These are phyloP conservation scores for Suillus americanus DNA, from an alignment of 768 basidiomycete species.

Conservation along the genomic window DNA sequence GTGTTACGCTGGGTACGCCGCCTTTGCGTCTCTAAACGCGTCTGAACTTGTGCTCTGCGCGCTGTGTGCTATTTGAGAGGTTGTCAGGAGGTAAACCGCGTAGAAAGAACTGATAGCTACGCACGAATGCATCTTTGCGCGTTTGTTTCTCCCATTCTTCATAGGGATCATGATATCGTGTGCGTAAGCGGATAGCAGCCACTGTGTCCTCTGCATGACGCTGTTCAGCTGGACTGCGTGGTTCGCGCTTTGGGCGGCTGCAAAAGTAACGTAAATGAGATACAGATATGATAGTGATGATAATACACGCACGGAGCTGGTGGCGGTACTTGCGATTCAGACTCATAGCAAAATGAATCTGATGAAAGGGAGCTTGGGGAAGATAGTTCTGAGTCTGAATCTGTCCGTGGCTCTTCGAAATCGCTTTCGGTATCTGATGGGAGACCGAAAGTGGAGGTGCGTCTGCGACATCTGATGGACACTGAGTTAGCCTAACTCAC, in stretches of 20 bases:
- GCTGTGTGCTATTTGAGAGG: constrained; percentile 35
- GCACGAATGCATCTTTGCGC: constrained; percentile 45
- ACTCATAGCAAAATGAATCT: constrained; percentile 42
- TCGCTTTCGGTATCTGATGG: constrained; percentile 47
- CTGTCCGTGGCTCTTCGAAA: constrained; percentile 33
- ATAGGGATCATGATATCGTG: constrained; percentile 44
- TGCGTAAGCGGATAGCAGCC: constrained; percentile 44
- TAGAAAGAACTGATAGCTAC: constrained; percentile 13
- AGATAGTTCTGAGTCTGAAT: constrained; percentile 32
- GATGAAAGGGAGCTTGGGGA: constrained; percentile 30
- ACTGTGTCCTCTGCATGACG: constrained; percentile 44
- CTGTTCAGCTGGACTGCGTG: constrained; percentile 31
- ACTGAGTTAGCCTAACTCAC: constrained; percentile 9
- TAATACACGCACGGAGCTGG: constrained; percentile 33
- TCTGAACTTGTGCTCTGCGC: constrained; percentile 30
- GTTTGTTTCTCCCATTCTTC: constrained; percentile 53
- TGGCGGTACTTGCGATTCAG: constrained; percentile 41
- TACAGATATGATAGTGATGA: constrained; percentile 3
- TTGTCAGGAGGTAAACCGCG: background rate
- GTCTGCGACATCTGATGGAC: constrained; percentile 22
- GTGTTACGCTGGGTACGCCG: constrained; percentile 9
- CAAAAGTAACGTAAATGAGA: background rate
- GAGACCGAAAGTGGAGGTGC: constrained; percentile 54
- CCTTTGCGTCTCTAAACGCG: constrained; percentile 20
- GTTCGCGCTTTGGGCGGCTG: constrained; percentile 23